Evolutionary conservation across 371 early-diverging fungal genomes (phyloP), one percentile per base, ranked within the genome.

Genomic region (Mucor saturninus): DNA sequence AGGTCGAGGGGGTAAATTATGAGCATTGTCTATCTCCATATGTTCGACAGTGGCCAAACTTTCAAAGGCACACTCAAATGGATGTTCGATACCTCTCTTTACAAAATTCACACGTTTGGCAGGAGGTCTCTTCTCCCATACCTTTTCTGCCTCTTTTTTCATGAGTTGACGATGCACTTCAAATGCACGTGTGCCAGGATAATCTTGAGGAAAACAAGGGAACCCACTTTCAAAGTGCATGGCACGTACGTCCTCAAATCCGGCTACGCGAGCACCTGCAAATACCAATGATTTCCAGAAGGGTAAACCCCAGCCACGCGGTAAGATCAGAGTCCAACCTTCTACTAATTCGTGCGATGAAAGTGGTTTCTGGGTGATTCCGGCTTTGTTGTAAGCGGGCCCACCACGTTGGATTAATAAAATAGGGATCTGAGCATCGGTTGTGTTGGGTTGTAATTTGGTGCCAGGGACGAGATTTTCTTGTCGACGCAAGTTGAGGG

Each of bases 261-360:
- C 95, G 32, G 86, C 90, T 2, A 87, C 89, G 32, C 94, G 86
- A 2, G 92, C 94, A 11, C 97, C 98, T 0, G 94, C 95, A 83
- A 93, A 97, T 7, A 90, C 76, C 9, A 98, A 75, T 8, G 92
- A 85, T 71, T 92, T 89, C 97, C 96, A 97, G 62, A 98, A 88
- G 0, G 88, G 72, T 76, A 90, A 87, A 2, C 87, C 95, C 85
- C 89, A 95, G 0, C 91, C 93, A n/a, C 76, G 72, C 11, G 96
- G 95, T 4, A 94, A 62, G 32, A 96, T 72, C 7, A 97, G 29
- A 11, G 91, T 90, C 95, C 95, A 95, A 0, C 97, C 97, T 54
- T 82, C 74, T 11, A 48, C 49, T 1, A 64, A 42, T 46, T 71
- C 72, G 15, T 61, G 37, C 0, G 55, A 51, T 8, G 35, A 31